These are phyloP conservation scores for Zygosaccharomyces siamensis DNA, from an alignment of 805 yeast species.

Conservation along the genomic window DNA sequence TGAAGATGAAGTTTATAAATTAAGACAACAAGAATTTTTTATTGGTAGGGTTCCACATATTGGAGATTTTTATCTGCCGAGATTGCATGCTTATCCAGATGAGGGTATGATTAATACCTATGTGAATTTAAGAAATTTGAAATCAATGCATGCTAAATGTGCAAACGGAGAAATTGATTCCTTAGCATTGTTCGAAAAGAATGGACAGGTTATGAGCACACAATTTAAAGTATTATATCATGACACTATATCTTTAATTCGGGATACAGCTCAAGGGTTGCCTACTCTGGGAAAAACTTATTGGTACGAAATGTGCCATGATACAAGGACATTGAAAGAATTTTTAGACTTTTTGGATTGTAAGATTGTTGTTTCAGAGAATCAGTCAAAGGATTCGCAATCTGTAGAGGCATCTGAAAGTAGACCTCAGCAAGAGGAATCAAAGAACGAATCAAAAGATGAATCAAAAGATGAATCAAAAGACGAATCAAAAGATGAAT, in stretches of 20 bases:
- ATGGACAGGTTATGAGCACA: slow-evolving; percentile 21
- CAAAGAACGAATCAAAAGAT: not conserved
- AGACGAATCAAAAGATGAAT: not conserved
- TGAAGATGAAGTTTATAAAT: slow-evolving; percentile 24
- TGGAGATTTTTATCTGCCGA: slow-evolving; percentile 34
- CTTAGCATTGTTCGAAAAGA: slow-evolving; percentile 20
- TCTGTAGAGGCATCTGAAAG: not conserved
- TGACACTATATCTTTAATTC: slow-evolving; percentile 23
- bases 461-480: not conserved
- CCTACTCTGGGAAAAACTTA: slow-evolving; percentile 14
- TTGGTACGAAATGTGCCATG: slow-evolving; percentile 32
- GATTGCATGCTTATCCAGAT: slow-evolving; percentile 17
- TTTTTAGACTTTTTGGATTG: slow-evolving; percentile 24
- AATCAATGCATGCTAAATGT: slow-evolving; percentile 20
- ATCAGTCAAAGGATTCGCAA: not conserved
- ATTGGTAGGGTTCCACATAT: slow-evolving; percentile 30
- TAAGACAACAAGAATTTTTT: slow-evolving; percentile 31
- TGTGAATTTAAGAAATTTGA: slow-evolving; percentile 19
- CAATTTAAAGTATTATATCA: slow-evolving; percentile 29
- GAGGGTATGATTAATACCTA: slow-evolving; percentile 18
- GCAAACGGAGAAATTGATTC: slow-evolving; percentile 25
- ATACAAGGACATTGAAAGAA: slow-evolving; percentile 22
- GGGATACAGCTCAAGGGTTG: slow-evolving; percentile 16
- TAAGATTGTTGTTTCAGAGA: slow-evolving; percentile 14
- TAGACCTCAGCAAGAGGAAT: not conserved